Evolutionary conservation across 768 basidiomycete genomes (phyloP), one percentile per base, ranked within the genome.

Genomic region (Pisolithus tinctorius): DNA sequence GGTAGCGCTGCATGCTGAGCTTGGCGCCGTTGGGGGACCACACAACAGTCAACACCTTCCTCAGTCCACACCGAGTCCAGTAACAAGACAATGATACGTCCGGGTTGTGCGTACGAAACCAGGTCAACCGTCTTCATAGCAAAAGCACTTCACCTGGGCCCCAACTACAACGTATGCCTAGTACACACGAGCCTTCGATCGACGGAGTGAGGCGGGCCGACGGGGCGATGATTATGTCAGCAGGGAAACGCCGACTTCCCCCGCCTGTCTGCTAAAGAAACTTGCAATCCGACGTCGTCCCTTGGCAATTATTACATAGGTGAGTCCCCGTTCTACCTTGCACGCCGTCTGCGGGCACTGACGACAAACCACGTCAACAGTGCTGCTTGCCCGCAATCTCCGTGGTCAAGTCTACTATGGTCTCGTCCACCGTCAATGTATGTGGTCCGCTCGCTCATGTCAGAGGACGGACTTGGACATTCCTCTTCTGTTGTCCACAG

Each of bases 361-460:
- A 23, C n/a, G 7, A 30, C 47, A 2, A 9, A 9, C n/a, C 48
- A 60, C 16, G 63, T 25, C 37, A 40, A 34, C 50, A 38, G 61
- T 38, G 58, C 54, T 55, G 53, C 47, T 29, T 11, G 45, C 52
- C 58, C 9, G 34, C 59, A 51, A 47, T 57, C 25, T 53, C 47
- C 27, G 36, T 27, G 45, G 53, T 36, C 40, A 45, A 54, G 20
- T 58, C 31, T 54, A 53, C 48, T 59, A 88, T 88, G 86, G 81
- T 74, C 62, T 87, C 86, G 59, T 69, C 84, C 62, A 88, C 86
- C 57, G 74, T 88, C 64, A 88, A 87, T 69, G 86, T 88, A 71
- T 60, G 84, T 73, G 47, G n/a, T 31, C 42, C 17, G 50, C 25
- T 42, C 40, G 37, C 44, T 48, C 45, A 40, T 48, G 46, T 36